Percentiles rank a stretch among this genome's conserved stretches.
Conservation (phyloP, 768 basidiomycete genomes). For the Amanita jacksonii region DNA sequence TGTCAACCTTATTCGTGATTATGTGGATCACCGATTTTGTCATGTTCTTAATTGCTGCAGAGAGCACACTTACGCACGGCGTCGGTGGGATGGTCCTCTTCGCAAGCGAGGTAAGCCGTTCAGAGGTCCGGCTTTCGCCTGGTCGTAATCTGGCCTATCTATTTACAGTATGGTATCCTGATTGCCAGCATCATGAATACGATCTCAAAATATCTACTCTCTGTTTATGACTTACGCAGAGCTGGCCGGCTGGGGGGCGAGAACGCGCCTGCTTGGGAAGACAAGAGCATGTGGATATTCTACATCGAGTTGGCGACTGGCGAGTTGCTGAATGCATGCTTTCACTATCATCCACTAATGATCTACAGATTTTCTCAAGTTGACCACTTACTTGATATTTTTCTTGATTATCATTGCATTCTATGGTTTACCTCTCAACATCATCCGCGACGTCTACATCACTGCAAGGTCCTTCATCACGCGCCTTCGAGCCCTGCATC, state of each 20-base stretch:
- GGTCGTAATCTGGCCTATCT: conserved; percentile 10
- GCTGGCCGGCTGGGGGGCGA: conserved; percentile 73
- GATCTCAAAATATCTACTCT: conserved; percentile 75
- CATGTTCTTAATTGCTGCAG: conserved; percentile 74
- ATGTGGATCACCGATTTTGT: conserved; percentile 66
- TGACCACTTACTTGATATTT: conserved; percentile 87
- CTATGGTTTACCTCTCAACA: conserved; percentile 93
- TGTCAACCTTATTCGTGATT: conserved; percentile 63
- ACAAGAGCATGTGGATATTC: conserved; percentile 95
- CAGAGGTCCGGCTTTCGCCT: not conserved
- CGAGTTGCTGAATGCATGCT: conserved; percentile 24
- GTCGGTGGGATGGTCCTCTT: conserved; percentile 92
- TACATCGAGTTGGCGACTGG: conserved; percentile 90
- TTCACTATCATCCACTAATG: conserved; percentile 9
- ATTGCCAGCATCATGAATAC: conserved; percentile 73
- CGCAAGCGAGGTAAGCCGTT: conserved; percentile 70
- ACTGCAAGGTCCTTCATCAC: conserved; percentile 89
- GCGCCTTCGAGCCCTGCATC: conserved; percentile 77
- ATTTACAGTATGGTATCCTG: conserved; percentile 73
- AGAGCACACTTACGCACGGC: conserved; percentile 69
- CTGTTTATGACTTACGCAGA: conserved; percentile 70
- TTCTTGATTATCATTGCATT: conserved; percentile 90
- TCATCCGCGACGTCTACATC: conserved; percentile 93
- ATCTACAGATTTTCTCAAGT: conserved; percentile 81
- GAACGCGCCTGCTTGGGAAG: conserved; percentile 89